phyloP scores from a whole-genome alignment of 2,329 filamentous ascomycete genomes.

The Malbranchea cinnamomea region DNA sequence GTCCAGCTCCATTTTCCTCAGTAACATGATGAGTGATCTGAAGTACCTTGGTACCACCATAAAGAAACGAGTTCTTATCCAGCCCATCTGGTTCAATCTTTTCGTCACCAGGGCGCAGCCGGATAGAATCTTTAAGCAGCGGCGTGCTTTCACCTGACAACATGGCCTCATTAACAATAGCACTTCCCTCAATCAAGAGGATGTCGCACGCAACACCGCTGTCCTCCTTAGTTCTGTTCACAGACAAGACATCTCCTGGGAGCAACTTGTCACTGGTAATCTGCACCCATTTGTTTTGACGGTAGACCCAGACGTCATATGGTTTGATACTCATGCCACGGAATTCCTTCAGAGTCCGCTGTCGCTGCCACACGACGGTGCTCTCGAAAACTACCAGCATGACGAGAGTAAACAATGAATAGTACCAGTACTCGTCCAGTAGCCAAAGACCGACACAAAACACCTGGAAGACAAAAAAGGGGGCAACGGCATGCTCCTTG shows the following conservation, averaged over 20 bases:
- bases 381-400: slow-evolving; percentile 98
- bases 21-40: slow-evolving; percentile 80
- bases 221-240: slow-evolving; percentile 88
- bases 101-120: slow-evolving; percentile 71
- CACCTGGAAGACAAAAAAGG: slow-evolving; percentile 98
- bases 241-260: slow-evolving; percentile 85
- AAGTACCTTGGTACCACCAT: slow-evolving; percentile 92
- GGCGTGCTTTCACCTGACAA: slow-evolving; percentile 96
- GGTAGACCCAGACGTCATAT: slow-evolving; percentile 84
- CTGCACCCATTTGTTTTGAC: slow-evolving; percentile 76
- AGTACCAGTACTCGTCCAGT: slow-evolving; percentile 99
- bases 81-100: slow-evolving; percentile 73
- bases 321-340: slow-evolving; percentile 99
- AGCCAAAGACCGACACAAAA: slow-evolving; percentile 98
- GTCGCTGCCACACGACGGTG: slow-evolving; percentile 97
- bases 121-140: slow-evolving; percentile 87
- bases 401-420: slow-evolving; percentile 94
- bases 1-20: slow-evolving; percentile 52
- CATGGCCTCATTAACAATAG: slow-evolving; percentile 99
- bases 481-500: slow-evolving; percentile 94
- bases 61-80: slow-evolving; percentile 94
- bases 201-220: slow-evolving; percentile 95
- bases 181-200: slow-evolving; percentile 83
- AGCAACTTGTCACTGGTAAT: slow-evolving; percentile 81
- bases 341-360: slow-evolving; percentile 90